Base-by-base conservation (phyloP, 1,284 basidiomycete genomes). In the Trichosporon inkin region DNA sequence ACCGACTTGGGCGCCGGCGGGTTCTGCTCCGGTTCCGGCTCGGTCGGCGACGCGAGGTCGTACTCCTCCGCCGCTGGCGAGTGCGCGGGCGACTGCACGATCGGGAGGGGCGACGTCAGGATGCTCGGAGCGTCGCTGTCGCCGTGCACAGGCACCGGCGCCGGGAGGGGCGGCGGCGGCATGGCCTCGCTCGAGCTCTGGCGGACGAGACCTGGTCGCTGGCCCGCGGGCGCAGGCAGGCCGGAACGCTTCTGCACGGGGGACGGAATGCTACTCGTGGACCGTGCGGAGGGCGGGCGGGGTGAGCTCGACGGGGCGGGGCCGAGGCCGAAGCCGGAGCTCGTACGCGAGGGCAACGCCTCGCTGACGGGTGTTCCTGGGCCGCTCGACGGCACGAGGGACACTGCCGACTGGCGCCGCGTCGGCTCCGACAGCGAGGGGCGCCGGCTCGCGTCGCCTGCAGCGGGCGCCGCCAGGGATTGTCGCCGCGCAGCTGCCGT, bases 151-250 rank as follows among this genome's bases (percentile, higher is more conserved):
- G 40, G 20, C 20, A 24, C 44, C 13, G 44, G 44, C 8, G 53
- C 53, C 2, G 36, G 53, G 13, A 54, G 19, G 10, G 53, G 53
- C 16, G 53, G 53, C 22, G 53, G 53, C 20, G 53, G 53, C 53
- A 54, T 54, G 1, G 53, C 53, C 37, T 24, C 34, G 22, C 53
- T 39, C 8, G 53, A 54, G 16, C 17, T 37, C 22, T 24, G 38
- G 20, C 36, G 36, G 3, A 36, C 36, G 3, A 39, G 16, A 14
- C 22, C 6, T 14, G 24, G 20, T n/a, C 38, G 53, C n/a, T 24
- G 20, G 20, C 8, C 53, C 36, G 24, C 16, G 10, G 38, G 17
- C 10, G 37, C 37, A 10, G 53, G 34, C 7, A 39, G 36, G 17
- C 20, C 37, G 17, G 36, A 39, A 22, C n/a, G n/a, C 37, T 36